Evolutionary conservation across 2,329 filamentous ascomycete species (phyloP).

Genomic region (Pseudogymnoascus sp.): DNA sequence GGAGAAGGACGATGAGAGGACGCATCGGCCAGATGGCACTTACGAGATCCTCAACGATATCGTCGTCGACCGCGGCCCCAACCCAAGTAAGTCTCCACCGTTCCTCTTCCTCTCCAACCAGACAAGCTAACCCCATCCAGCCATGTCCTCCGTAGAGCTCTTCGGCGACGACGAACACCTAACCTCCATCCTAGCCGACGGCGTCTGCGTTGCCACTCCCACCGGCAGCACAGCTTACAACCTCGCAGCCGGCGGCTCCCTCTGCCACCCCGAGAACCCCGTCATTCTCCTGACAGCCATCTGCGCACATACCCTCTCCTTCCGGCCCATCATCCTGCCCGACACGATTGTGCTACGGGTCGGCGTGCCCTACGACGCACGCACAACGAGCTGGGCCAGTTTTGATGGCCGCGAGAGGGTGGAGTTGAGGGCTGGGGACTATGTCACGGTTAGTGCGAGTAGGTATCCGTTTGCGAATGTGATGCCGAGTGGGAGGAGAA

Average conservation of each 20-base stretch:
- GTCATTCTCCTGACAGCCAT: slow-evolving; percentile 93
- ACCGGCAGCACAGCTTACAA: slow-evolving; percentile 96
- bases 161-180: slow-evolving; percentile 92
- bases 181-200: slow-evolving; percentile 86
- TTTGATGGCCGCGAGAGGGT: slow-evolving; percentile 89
- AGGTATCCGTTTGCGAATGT: slow-evolving; percentile 74
- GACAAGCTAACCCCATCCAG: slow-evolving; percentile 33
- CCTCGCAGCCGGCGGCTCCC: slow-evolving; percentile 84
- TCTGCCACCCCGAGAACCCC: slow-evolving; percentile 93
- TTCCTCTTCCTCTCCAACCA: neutral
- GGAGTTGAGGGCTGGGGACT: slow-evolving; percentile 71
- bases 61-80: slow-evolving; percentile 90
- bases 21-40: slow-evolving; percentile 74
- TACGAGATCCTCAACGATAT: slow-evolving; percentile 93
- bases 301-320: slow-evolving; percentile 88
- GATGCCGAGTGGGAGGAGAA: slow-evolving; percentile 57
- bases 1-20: slow-evolving; percentile 73
- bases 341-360: slow-evolving; percentile 91
- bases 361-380: slow-evolving; percentile 88
- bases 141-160: slow-evolving; percentile 85
- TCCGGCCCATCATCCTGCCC: slow-evolving; percentile 91
- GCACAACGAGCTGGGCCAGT: slow-evolving; percentile 90
- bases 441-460: slow-evolving; percentile 75
- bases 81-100: slow-evolving; percentile 61
- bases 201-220: slow-evolving; percentile 86